Conservation (phyloP, 345 rosid genomes). For the sweet orange (Citrus sinensis) region DVS_A1.0 CM039169.1:3365001-3365500, state of each 20-base stretch:
- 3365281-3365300: slow-evolving; percentile 31
- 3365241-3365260: neutral
- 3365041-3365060: too few species aligned
- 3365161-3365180: too few species aligned
- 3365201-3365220: neutral
- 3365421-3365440: neutral
- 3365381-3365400: neutral
- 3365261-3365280: neutral
- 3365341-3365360: neutral
- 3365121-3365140: too few species aligned
- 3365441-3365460: neutral
- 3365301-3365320: slow-evolving; percentile 15
- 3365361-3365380: neutral
- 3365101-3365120: too few species aligned
- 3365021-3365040: too few species aligned
- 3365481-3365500: too few species aligned
- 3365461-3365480: neutral
- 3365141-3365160: too few species aligned
- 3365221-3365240: neutral
- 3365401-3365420: neutral
- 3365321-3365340: slow-evolving; percentile 33
- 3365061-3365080: too few species aligned
- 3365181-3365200: too few species aligned
- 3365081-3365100: too few species aligned
- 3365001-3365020: too few species aligned